Evolutionary conservation across 2,329 filamentous ascomycete species (phyloP).

Genomic region (Alternaria gaisen): DNA sequence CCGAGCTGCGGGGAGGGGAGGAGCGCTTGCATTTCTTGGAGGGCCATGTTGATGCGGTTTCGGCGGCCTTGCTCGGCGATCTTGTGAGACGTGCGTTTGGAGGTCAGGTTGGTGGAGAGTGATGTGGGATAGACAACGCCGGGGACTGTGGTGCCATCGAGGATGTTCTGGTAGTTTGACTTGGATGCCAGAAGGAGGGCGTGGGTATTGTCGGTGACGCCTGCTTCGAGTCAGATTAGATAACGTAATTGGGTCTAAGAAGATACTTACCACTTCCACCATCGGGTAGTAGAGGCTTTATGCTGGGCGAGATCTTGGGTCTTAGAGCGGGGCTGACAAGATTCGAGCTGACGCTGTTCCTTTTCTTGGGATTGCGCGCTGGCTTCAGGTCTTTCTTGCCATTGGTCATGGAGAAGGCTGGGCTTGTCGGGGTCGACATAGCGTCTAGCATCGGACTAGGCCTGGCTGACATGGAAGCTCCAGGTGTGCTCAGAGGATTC

Average conservation of each 20-base stretch:
- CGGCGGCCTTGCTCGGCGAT: constrained; percentile 95
- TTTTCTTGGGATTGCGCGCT: constrained; percentile 49
- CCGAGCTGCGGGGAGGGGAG: constrained; percentile 67
- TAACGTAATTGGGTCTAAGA: background rate
- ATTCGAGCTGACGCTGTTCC: constrained; percentile 66
- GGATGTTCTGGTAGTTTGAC: constrained; percentile 96
- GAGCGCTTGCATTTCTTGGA: constrained; percentile 88
- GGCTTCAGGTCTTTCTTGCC: constrained; percentile 46
- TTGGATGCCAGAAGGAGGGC: constrained; percentile 88
- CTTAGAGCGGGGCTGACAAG: constrained; percentile 87
- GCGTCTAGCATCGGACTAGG: constrained; percentile 63
- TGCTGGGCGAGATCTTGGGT: constrained; percentile 91
- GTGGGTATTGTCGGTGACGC: constrained; percentile 65
- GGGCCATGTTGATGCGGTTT: constrained; percentile 92
- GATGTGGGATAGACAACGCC: constrained; percentile 91
- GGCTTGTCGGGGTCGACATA: constrained; percentile 61
- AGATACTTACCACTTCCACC: constrained; percentile 60
- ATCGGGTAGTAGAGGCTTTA: constrained; percentile 86
- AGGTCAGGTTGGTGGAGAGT: constrained; percentile 90
- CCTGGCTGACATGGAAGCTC: constrained; percentile 37
- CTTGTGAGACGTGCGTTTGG: constrained; percentile 97
- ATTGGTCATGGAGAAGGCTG: constrained; percentile 38
- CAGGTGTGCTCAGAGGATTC: constrained; percentile 63
- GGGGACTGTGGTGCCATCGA: constrained; percentile 90
- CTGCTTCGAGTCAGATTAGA: constrained; percentile 37